phyloP scores from a whole-genome alignment of 805 yeast species.

The Deakozyma indianensis region DNA sequence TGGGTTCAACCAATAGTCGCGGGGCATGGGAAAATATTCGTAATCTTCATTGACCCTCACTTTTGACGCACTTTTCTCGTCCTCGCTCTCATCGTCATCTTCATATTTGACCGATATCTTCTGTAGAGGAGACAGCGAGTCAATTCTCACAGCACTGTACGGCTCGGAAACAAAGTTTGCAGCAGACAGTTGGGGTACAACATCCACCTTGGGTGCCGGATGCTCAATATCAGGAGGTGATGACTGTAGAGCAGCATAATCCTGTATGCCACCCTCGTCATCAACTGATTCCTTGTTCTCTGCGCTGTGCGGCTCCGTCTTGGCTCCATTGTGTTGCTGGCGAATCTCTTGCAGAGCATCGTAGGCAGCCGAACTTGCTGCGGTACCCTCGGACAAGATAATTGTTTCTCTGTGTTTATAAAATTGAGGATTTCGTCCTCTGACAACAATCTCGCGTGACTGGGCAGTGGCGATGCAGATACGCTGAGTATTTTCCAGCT shows the following conservation, averaged over 20 bases:
- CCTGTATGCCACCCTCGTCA: background rate
- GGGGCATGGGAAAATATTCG: slow-evolving; percentile 37
- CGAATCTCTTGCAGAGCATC: background rate
- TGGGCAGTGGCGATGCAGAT: slow-evolving; percentile 11
- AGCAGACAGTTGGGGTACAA: background rate
- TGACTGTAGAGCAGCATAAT: background rate
- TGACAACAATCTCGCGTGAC: slow-evolving; percentile 36
- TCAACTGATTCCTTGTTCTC: background rate
- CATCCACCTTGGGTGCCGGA: background rate
- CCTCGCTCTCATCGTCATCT: slow-evolving; percentile 1
- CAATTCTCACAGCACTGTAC: background rate
- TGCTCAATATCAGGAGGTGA: background rate
- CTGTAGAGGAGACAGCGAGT: background rate
- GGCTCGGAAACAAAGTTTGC: background rate
- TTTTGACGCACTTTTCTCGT: slow-evolving; percentile 6
- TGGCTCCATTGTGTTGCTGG: background rate
- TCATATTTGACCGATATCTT: background rate
- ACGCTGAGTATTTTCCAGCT: slow-evolving; percentile 15
- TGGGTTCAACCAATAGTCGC: slow-evolving; percentile 38
- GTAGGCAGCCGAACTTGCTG: background rate
- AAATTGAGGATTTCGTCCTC: slow-evolving; percentile 51
- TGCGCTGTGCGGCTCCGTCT: too few relatives aligned
- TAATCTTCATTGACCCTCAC: slow-evolving; percentile 16
- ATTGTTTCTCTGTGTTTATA: slow-evolving; percentile 39
- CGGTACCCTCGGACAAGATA: slow-evolving; percentile 19